These are phyloP conservation scores for Sphagnum contortum DNA, from an alignment of 225 moss, liverwort and hornwort genomes.

Conservation along the genomic window DNA sequence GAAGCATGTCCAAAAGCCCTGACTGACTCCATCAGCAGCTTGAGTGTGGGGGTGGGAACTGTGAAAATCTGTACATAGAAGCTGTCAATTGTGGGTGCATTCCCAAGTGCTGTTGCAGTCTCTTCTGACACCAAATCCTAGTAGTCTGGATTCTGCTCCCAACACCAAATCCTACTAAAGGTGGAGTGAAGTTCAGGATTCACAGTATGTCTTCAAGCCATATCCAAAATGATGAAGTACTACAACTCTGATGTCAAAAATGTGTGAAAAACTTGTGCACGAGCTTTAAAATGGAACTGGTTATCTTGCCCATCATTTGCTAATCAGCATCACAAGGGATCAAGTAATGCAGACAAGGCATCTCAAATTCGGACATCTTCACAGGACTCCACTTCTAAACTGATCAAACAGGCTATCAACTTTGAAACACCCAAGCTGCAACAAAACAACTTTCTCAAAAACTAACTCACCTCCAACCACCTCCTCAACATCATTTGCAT, in stretches of 20 bases:
- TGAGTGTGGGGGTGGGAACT: slow-evolving; percentile 80
- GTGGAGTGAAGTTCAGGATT: slow-evolving; percentile 26
- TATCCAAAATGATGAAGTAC: slow-evolving; percentile 38
- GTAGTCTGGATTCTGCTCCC: slow-evolving; percentile 65
- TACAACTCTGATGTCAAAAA: slow-evolving; percentile 67
- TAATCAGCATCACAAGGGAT: too few species aligned
- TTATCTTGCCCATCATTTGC: too few species aligned
- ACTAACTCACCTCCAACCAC: too few species aligned
- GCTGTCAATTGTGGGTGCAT: slow-evolving; percentile 38
- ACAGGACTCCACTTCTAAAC: too few species aligned
- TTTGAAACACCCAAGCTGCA: too few species aligned
- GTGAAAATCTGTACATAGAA: slow-evolving; percentile 95
- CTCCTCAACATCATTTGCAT: too few species aligned
- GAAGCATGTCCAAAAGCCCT: slow-evolving; percentile 81
- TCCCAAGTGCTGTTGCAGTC: slow-evolving; percentile 34
- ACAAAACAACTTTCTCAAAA: too few species aligned
- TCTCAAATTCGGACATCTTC: too few species aligned
- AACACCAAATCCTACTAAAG: slow-evolving; percentile 86
- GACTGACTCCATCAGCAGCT: slow-evolving; percentile 60
- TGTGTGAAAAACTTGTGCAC: slow-evolving; percentile 56
- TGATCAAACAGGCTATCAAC: too few species aligned
- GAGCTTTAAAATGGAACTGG: too few species aligned
- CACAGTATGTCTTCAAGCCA: too few species aligned
- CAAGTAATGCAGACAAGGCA: too few species aligned
- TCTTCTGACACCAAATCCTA: slow-evolving; percentile 60